phyloP scores from a whole-genome alignment of 768 basidiomycete genomes.

The Gautieria morchelliformis region DNA sequence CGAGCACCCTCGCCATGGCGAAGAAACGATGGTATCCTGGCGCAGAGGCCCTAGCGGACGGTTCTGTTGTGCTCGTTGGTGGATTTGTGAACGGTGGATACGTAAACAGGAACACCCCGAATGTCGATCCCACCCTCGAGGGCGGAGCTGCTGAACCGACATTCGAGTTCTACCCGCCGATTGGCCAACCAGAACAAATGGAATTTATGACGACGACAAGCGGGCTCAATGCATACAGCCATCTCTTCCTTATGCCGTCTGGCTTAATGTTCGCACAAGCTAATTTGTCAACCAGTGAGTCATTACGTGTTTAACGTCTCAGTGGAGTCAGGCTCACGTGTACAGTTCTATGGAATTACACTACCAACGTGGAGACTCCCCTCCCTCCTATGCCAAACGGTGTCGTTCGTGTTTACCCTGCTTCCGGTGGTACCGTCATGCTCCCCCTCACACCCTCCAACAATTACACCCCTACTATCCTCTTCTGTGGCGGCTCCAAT shows the following conservation, averaged over 20 bases:
- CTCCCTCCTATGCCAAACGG: constrained; percentile 66
- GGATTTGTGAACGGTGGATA: constrained; percentile 74
- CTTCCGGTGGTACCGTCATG: constrained; percentile 82
- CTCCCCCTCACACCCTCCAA: constrained; percentile 85
- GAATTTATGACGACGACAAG: constrained; percentile 63
- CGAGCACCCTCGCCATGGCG: constrained; percentile 53
- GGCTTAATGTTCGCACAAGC: constrained; percentile 78
- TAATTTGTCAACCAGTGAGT: constrained; percentile 65
- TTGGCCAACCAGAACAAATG: constrained; percentile 36
- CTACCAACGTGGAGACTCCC: constrained; percentile 44
- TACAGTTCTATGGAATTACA: constrained; percentile 42
- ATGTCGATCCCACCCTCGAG: constrained; percentile 48
- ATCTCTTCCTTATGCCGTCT: constrained; percentile 63
- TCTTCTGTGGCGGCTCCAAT: constrained; percentile 82
- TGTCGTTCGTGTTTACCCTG: constrained; percentile 81
- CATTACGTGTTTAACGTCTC: constrained; percentile 4
- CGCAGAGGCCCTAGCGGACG: constrained; percentile 67
- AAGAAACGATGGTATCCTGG: constrained; percentile 70
- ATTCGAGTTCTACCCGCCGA: constrained; percentile 72
- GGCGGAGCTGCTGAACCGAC: constrained; percentile 74
- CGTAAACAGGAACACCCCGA: constrained; percentile 66
- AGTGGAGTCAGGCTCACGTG: constrained; percentile 7
- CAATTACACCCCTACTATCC: constrained; percentile 72
- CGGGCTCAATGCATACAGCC: constrained; percentile 71
- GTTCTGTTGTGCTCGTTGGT: constrained; percentile 71